Base-by-base conservation (phyloP, 352 stramenopile genomes). In the Nothophytophthora sp. region DNA sequence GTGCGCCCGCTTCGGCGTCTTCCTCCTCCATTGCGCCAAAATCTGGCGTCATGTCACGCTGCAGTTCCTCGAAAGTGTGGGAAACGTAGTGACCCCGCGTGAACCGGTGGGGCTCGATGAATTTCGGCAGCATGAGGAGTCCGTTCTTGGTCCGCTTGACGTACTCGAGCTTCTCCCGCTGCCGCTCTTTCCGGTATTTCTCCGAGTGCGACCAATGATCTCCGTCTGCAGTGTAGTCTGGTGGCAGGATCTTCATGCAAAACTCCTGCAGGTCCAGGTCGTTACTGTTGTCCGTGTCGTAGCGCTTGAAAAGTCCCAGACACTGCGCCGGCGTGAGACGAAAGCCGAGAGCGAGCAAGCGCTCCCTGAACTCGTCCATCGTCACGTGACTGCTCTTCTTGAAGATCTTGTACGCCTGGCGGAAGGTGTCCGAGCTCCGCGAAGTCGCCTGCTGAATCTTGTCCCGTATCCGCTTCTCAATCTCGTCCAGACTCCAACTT, bases 181-280 rank as follows among this genome's bases (percentile, higher is more conserved):
- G 47, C 2, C 66, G 67, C 25, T 81, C 64, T 19, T 79, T 81
- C 33, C 66, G 63, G 29, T 67, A 87, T 10, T 81, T 82, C 4
- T 85, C 67, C 6, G 75, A 77, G 25, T 90, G 77, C 16, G 73
- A 81, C 82, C 82, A 93, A 47, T 88, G 60, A 39, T 93, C 80
- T 9, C 82, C 80, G 34, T 93, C 81, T 30, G 76, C 76, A 0
- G 77, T 93, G 48, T 93, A 93, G 38, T 93, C 82, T 5, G 82
- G 77, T 6, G 82, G 79, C 15, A 91, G 44, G n/a, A 93, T 86
- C 10, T 75, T 69, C 37, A 83, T 58, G 30, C 82, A 93, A 54
- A 93, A 93, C 50, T 93, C 82, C 28, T 90, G 74, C n/a, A 93
- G 66, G 33, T 93, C 82, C 55, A 93, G 73, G 23, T 90, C 81